Conservation (phyloP, 2,329 filamentous ascomycete genomes). For the Phialophora verrucosa region DNA sequence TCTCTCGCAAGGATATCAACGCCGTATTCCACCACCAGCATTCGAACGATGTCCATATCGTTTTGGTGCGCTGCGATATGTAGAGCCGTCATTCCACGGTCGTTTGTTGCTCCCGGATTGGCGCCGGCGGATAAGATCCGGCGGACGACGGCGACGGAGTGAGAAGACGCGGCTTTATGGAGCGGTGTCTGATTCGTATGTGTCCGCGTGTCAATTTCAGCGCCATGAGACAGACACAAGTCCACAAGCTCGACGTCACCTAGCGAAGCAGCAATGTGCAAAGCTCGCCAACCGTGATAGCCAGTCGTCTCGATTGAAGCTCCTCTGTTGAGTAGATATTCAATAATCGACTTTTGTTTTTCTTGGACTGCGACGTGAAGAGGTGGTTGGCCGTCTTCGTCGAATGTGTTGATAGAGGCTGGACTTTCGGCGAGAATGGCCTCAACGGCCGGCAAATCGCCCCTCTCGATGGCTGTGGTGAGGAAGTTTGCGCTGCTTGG, state of each 20-base stretch:
- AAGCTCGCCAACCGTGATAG: constrained; percentile 36
- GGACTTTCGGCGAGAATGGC: constrained; percentile 21
- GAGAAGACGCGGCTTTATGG: constrained; percentile 37
- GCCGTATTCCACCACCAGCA: constrained; percentile 45
- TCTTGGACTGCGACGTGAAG: constrained; percentile 37
- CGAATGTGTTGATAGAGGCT: constrained; percentile 23
- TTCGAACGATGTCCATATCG: constrained; percentile 46
- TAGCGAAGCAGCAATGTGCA: constrained; percentile 39
- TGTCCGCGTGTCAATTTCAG: constrained; percentile 28
- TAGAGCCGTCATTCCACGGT: constrained; percentile 48
- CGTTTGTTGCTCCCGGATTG: constrained; percentile 42
- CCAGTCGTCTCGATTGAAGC: constrained; percentile 35
- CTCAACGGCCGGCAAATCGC: constrained; percentile 25
- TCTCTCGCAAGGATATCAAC: constrained; percentile 44
- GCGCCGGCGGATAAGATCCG: constrained; percentile 48
- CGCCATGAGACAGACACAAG: constrained; percentile 31
- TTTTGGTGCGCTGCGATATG: constrained; percentile 50
- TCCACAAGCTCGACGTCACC: constrained; percentile 35
- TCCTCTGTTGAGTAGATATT: constrained; percentile 35
- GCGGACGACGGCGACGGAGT: constrained; percentile 34
- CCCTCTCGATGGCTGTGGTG: constrained; percentile 34
- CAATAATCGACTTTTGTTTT: constrained; percentile 24
- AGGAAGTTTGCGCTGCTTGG: constrained; percentile 23
- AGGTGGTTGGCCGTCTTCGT: constrained; percentile 36
- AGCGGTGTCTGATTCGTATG: constrained; percentile 35